Evolutionary conservation across 805 yeast genomes (phyloP), one percentile per base, ranked within the genome.

Genomic region (Saccharomycopsis selenospora): DNA sequence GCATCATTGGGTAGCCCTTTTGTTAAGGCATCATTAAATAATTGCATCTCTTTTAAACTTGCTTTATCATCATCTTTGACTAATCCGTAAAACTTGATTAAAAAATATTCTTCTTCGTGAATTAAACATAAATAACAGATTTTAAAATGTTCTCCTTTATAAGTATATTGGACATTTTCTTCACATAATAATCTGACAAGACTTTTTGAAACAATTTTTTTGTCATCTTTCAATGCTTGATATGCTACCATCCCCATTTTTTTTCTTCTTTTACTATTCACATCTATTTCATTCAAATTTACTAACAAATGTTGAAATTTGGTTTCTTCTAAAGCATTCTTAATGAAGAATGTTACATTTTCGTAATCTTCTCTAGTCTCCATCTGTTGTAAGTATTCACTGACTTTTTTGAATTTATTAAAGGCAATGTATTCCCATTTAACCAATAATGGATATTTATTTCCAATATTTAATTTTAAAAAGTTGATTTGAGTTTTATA

Each of bases 401-500:
- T 40, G 17, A 23, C 27, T 11, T 28, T 42, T 18, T 36, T 23
- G 4, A 42, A 26, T 40, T 23, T 22, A 17, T 42, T 28, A 20
- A 27, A 8, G 33, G 38, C 38, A 14, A 33, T 20, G 38, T 33
- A 36, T 3, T 36, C 29, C 52, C 52, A 49, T 6, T 30, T 20
- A 36, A 23, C 23, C 22, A 49, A 24, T 18, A 49, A 40, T 4
- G 43, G 43, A 14, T 40, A 42, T 8, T 28, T 28, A 14, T 46
- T 49, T 8, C 52, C 52, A 3, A 36, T 42, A 22, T 43, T 42
- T 7, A 49, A 26, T 22, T 33, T 45, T 11, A 49, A 13, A 26
- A 36, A 45, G 10, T 49, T 38, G 3, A 49, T 14, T 29, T 49
- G 49, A 17, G 36, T 36, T 6, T 36, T 33, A 44, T 26, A 47